A percentile compares a stretch with the other conserved stretches of the same genome.
Conservation (phyloP, 75 land plant genomes). For the Sequoia sempervirens region DNA sequence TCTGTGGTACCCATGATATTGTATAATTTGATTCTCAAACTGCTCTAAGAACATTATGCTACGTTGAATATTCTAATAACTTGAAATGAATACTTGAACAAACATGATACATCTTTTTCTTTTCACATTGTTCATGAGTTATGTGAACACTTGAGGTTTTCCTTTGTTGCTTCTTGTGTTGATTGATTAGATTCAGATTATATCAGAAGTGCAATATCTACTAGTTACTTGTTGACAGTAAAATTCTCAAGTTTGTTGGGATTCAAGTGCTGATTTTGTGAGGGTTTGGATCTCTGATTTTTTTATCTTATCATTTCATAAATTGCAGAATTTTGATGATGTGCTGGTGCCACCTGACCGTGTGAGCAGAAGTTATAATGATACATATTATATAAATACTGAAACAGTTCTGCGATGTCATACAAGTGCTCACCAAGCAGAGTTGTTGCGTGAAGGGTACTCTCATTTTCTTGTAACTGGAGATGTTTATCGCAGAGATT, state of each 20-base stretch:
- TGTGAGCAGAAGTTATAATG: slow-evolving; percentile 94
- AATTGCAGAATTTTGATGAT: slow-evolving; percentile 94
- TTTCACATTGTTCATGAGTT: background rate
- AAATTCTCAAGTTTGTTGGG: background rate
- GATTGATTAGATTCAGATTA: background rate
- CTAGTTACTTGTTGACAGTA: background rate
- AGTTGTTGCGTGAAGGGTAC: slow-evolving; percentile 67
- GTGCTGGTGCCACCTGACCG: slow-evolving; percentile 95
- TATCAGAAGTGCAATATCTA: background rate
- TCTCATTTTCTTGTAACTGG: slow-evolving; percentile 92
- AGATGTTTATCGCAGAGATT: slow-evolving; percentile 95
- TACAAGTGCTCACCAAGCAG: slow-evolving; percentile 98
- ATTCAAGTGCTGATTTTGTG: background rate
- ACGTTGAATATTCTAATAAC: background rate
- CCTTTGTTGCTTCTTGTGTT: background rate
- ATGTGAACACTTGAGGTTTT: background rate
- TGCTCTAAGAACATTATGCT: background rate
- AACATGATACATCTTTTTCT: background rate
- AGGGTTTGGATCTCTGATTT: background rate
- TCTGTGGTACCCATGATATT: background rate
- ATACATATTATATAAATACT: slow-evolving; percentile 71
- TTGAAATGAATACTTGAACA: background rate
- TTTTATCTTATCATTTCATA: slow-evolving; percentile 3
- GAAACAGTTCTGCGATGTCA: slow-evolving; percentile 73
- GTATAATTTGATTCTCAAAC: background rate